A percentile compares a stretch with the other conserved stretches of the same genome.
phyloP scores from a whole-genome alignment of 1,284 basidiomycete species.

The Ceratobasidium sp. region DNA sequence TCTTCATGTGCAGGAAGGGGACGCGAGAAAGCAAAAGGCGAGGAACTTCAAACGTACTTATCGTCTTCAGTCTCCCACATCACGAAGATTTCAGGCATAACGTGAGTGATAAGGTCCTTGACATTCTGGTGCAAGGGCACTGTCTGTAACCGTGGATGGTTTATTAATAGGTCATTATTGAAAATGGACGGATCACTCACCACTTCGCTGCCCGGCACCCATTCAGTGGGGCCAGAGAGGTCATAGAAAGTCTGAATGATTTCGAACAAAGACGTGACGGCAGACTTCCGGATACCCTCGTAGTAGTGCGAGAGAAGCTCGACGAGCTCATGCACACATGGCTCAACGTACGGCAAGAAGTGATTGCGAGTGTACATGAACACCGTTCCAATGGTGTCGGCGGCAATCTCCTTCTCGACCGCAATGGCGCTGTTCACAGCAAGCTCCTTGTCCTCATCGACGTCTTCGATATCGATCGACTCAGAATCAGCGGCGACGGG shows the following conservation, averaged over 20 bases:
- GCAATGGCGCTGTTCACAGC: constrained; percentile 97
- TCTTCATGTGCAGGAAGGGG: constrained; percentile 63
- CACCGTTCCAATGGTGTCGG: constrained; percentile 93
- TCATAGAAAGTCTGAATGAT: constrained; percentile 95
- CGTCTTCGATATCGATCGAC: constrained; percentile 76
- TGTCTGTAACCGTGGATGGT: constrained; percentile 54
- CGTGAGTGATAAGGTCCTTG: constrained; percentile 81
- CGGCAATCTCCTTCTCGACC: constrained; percentile 99
- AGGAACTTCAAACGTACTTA: constrained; percentile 76
- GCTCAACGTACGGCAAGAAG: constrained; percentile 91
- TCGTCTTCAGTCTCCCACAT: constrained; percentile 97
- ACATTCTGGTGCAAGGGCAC: constrained; percentile 79
- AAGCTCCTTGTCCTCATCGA: constrained; percentile 83
- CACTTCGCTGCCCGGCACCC: constrained; percentile 77
- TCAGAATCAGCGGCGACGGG: constrained; percentile 61
- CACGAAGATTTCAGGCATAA: constrained; percentile 81
- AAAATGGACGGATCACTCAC: constrained; percentile 56
- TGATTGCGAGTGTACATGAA: constrained; percentile 84
- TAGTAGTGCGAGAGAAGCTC: constrained; percentile 93
- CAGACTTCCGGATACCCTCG: constrained; percentile 97
- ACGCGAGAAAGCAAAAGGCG: constrained; percentile 30
- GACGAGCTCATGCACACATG: constrained; percentile 82
- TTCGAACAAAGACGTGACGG: constrained; percentile 88
- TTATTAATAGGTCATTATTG: neutral
- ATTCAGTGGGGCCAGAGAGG: constrained; percentile 82